Base-by-base conservation (phyloP, 148 eudicot genomes). In the Rhododendron kiyosumense region DNA sequence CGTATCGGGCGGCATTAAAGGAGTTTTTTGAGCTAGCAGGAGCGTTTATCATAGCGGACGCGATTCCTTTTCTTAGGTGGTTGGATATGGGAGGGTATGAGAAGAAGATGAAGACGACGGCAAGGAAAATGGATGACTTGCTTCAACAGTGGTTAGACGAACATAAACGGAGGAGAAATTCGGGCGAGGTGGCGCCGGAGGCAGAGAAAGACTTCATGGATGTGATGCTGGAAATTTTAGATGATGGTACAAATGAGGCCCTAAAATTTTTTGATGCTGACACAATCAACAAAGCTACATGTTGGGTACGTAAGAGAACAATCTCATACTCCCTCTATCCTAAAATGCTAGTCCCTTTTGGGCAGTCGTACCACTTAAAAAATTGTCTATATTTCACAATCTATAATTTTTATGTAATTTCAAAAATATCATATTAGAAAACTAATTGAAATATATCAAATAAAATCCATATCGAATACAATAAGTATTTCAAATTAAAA, bases 101-200 rank as follows among this genome's bases (percentile, higher is more conserved):
- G 83, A 85, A 85, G 86, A 30, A 71, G n/a, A 85, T 85, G 86
- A 85, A 85, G 74, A 78, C 41, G 52, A 59, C 75, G 1, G 82
- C 75, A 10, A 75, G 57, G n/a, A 69, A 78, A n/a, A 52, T 85
- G 34, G 86, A 85, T 26, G 45, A 28, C 2, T 24, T 78, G 17
- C 26, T 54, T 41, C 77, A 85, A 26, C 54, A 8, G 13, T 85
- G 73, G 83, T 79, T 85, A 45, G 86, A 78, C 14, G 86, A 85
- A 17, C 86, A 85, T 59, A 78, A 78, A 26, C 81, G 26, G 73
- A 34, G n/a, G 46, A 34, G 22, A 36, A 75, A 38, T 34, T 34
- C n/a, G 1, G n/a, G n/a, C 46, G 79, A 8, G 45, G 45, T 22
- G 46, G 8, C 43, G 45, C 45, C 45, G 1, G 46, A 17, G 4